These are phyloP conservation scores for Aspergillus sp. DNA, from an alignment of 2,329 filamentous ascomycete genomes.

Conservation along the genomic window DNA sequence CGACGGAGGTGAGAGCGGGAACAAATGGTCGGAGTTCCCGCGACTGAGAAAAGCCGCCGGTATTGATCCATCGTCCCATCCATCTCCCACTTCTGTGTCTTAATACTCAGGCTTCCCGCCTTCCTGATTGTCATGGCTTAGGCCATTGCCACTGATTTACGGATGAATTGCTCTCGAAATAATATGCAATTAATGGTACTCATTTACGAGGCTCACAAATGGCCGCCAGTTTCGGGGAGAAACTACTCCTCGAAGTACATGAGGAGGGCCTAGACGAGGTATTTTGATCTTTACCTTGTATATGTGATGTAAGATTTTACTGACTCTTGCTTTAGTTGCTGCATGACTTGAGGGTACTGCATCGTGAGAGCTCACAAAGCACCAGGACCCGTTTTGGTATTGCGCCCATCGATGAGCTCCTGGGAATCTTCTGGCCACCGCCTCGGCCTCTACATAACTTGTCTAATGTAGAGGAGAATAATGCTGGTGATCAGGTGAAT, in stretches of 20 bases:
- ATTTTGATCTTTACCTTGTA: slow-evolving; percentile 7
- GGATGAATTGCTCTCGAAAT: background rate
- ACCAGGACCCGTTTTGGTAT: slow-evolving; percentile 40
- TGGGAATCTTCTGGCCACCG: slow-evolving; percentile 36
- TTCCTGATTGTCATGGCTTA: background rate
- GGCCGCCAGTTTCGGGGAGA: slow-evolving; percentile 50
- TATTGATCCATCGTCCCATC: background rate
- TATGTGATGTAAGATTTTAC: background rate
- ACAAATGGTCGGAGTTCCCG: slow-evolving; percentile 3
- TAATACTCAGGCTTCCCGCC: background rate
- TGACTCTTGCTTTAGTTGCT: slow-evolving; percentile 25
- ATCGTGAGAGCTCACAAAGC: slow-evolving; percentile 16
- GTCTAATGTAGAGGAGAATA: background rate
- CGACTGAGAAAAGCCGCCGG: background rate
- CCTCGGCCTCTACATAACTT: slow-evolving; percentile 10
- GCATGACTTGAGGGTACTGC: slow-evolving; percentile 29
- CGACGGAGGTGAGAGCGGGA: background rate
- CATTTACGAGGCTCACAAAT: slow-evolving; percentile 13
- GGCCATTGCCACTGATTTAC: background rate
- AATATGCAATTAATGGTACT: background rate
- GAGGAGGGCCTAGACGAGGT: slow-evolving; percentile 54
- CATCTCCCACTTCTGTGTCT: background rate
- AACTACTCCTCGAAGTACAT: slow-evolving; percentile 52
- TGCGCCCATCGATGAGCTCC: slow-evolving; percentile 46
- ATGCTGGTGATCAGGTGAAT: background rate